phyloP scores from a whole-genome alignment of 163 green algal genomes.

The Picocystis sp. region DNA sequence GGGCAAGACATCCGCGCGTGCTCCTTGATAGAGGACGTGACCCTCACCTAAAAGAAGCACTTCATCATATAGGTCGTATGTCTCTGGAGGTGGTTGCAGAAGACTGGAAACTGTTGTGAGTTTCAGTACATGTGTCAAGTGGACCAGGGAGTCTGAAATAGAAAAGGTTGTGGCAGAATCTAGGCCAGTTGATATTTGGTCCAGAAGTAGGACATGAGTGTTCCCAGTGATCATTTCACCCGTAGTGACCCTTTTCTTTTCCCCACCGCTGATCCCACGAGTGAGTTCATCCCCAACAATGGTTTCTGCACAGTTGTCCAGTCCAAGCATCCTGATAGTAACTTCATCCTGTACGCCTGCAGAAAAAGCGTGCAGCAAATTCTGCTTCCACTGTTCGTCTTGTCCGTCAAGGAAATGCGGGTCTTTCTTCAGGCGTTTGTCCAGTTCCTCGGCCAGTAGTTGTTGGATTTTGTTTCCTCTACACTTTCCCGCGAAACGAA shows the following conservation, averaged over 20 bases:
- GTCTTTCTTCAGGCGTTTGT: too few relatives aligned
- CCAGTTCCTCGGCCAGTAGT: too few relatives aligned
- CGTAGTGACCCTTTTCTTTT: conserved; percentile 49
- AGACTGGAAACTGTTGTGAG: conserved; percentile 28
- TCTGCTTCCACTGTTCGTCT: too few relatives aligned
- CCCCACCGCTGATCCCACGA: conserved; percentile 44
- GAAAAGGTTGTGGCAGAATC: conserved; percentile 21
- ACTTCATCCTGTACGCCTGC: too few relatives aligned
- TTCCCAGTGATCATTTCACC: conserved; percentile 35
- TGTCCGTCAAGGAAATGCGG: too few relatives aligned
- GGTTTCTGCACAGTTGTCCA: conserved; percentile 21
- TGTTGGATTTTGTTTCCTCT: too few relatives aligned
- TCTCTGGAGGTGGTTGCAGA: conserved; percentile 41
- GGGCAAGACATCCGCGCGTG: conserved; percentile 26
- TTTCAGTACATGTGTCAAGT: conserved; percentile 17
- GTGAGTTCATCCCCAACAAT: conserved; percentile 38
- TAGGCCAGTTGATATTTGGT: conserved; percentile 30
- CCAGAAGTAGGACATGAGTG: conserved; percentile 28
- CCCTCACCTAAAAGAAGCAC: conserved; percentile 54
- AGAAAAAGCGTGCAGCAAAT: too few relatives aligned
- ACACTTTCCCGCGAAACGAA: conserved; percentile 46
- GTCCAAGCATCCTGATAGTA: conserved; percentile 26
- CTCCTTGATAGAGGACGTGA: conserved; percentile 49
- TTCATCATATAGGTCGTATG: conserved; percentile 43
- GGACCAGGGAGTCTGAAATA: conserved; percentile 18